Evolutionary conservation across 202 grass and related monocot species (phyloP).

Genomic region (Sporobolus alterniflorus): DNA sequence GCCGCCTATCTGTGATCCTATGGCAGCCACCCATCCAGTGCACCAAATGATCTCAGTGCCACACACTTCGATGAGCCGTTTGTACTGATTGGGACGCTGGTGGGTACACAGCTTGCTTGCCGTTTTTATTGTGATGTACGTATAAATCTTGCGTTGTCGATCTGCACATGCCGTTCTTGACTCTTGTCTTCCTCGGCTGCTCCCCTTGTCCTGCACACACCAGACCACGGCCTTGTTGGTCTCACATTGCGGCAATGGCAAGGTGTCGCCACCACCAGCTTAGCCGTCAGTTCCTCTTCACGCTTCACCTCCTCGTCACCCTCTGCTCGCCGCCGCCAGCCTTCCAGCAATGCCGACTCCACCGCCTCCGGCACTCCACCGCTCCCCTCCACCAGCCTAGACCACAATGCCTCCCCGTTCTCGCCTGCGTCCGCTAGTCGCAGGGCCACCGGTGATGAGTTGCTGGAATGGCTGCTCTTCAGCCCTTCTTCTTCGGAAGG

Average conservation of each 20-base stretch:
- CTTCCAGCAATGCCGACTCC: too few relatives aligned
- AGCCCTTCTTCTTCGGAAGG: too few relatives aligned
- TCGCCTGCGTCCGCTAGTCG: too few relatives aligned
- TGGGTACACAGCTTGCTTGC: neutral
- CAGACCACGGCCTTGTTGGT: neutral
- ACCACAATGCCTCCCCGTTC: too few relatives aligned
- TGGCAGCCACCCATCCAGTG: slow-evolving; percentile 1
- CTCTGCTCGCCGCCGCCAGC: too few relatives aligned
- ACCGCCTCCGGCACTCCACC: too few relatives aligned
- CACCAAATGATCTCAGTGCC: slow-evolving; percentile 45
- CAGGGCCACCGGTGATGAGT: too few relatives aligned
- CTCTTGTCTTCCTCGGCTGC: neutral
- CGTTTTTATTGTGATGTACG: neutral
- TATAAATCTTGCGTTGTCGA: neutral
- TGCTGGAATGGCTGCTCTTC: too few relatives aligned
- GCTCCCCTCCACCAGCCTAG: too few relatives aligned
- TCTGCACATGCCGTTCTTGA: neutral
- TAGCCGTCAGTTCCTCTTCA: neutral
- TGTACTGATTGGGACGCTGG: neutral
- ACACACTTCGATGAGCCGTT: slow-evolving; percentile 22
- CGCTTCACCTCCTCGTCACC: slow-evolving; percentile 28
- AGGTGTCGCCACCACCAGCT: neutral
- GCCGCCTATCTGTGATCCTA: neutral
- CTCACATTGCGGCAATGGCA: slow-evolving; percentile 33
- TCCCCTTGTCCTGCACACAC: neutral